phyloP scores from a whole-genome alignment of 2,329 filamentous ascomycete genomes.

The Rosellinia necatrix region DNA sequence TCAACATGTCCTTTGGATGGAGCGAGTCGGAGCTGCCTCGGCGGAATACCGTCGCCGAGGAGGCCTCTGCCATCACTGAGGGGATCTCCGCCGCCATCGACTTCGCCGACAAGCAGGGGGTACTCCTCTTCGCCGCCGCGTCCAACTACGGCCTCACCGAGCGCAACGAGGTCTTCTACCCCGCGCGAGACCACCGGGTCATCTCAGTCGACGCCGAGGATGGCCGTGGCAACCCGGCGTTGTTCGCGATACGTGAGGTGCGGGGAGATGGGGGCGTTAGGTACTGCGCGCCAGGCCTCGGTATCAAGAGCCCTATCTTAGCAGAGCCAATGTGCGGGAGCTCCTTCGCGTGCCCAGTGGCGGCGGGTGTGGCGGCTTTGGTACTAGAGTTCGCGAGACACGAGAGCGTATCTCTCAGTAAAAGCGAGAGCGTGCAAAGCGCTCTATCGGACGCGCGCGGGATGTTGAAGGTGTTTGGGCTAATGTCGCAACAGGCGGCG shows the following conservation, averaged over 20 bases:
- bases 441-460: not conserved
- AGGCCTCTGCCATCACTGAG: not conserved
- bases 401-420: not conserved
- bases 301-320: constrained; percentile 1
- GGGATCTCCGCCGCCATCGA: constrained; percentile 8
- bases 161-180: constrained; percentile 13
- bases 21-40: constrained; percentile 3
- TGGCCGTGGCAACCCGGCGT: constrained; percentile 1
- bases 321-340: constrained; percentile 5
- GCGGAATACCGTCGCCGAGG: too few relatives aligned
- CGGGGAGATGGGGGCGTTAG: not conserved
- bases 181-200: constrained; percentile 6
- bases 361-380: constrained; percentile 7
- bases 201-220: constrained; percentile 12
- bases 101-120: not conserved
- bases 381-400: constrained; percentile 8
- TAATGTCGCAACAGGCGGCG: constrained; percentile 5
- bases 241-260: not conserved
- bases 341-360: constrained; percentile 13
- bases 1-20: constrained; percentile 18
- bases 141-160: constrained; percentile 12
- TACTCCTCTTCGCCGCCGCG: constrained; percentile 12
- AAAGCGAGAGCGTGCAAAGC: not conserved
- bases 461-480: not conserved
- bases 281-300: constrained; percentile 13